Evolutionary conservation across 257 asterid species (phyloP), one percentile per base, ranked within the genome.

Genomic region (Cynanchum wilfordii): DNA sequence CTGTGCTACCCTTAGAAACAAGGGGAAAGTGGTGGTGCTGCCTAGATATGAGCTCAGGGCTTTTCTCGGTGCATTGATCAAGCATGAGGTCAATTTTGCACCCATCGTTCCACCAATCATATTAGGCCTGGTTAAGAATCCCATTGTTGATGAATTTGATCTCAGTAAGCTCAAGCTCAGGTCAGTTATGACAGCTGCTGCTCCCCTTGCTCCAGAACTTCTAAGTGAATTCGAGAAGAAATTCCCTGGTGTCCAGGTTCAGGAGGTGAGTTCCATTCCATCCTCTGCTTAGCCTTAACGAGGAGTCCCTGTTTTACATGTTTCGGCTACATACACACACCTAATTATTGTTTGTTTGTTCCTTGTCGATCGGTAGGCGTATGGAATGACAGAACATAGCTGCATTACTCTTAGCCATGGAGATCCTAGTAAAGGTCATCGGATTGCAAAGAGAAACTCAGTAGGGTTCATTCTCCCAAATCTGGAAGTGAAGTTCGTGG

Each of bases 351-450:
- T 17, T 47, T 13, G 25, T 17, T 47, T 68, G 58, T 10, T 50
- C 40, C 25, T 49, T 50, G 45, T 44, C 13, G 45, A 62, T 62
- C 40, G 64, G 22, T 68, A 90, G 98, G 99, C 97, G 2, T 91
- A 91, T 72, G 99, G 99, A 42, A 89, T 94, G 98, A 94, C 98
- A 2, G 97, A 91, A 77, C 98, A 89, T 66, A 91, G 98, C 84
- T 94, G 98, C 86, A 91, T 94, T 42, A 91, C 97, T 3, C 79
- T 91, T 56, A 86, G 91, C 58, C 93, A 91, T 58, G 96, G 89
- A 16, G 85, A 81, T 66, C 88, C 85, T 22, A 80, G 58, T 25
- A 86, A 81, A 71, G 93, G 84, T 10, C 87, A 88, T 42, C 78
- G 82, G 45, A 76, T 78, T 59, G 88, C 97, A 13, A 94, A 94